These are phyloP conservation scores for Eucalyptus shirleyi DNA, from an alignment of 345 rosid genomes.

Conservation along the genomic window DNA sequence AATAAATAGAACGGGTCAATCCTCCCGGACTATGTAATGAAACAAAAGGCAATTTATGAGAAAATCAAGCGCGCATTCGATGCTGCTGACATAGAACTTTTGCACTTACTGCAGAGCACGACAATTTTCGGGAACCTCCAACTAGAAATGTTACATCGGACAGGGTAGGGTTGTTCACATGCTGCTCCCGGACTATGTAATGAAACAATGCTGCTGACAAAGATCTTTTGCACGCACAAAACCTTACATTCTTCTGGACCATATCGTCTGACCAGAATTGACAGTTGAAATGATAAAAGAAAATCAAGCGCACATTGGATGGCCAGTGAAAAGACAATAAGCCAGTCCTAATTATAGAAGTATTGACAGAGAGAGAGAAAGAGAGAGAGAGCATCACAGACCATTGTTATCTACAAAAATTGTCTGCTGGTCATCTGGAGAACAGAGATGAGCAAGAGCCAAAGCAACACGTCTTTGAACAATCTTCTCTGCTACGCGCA, in stretches of 20 bases:
- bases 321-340: background rate
- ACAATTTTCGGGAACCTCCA: constrained; percentile 37
- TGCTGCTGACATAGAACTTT: too few relatives aligned
- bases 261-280: background rate
- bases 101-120: background rate
- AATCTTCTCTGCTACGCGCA: constrained; percentile 75
- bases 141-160: constrained; percentile 95
- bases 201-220: background rate
- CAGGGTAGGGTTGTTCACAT: constrained; percentile 74
- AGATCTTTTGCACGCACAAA: background rate
- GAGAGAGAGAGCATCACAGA: constrained; percentile 1
- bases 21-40: background rate
- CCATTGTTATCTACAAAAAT: constrained; percentile 82
- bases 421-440: constrained; percentile 71
- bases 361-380: background rate
- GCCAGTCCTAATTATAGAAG: background rate
- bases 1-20: background rate
- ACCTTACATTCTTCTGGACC: background rate
- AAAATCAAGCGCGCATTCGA: background rate
- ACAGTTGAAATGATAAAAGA: background rate
- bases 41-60: background rate
- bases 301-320: background rate
- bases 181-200: constrained; percentile 41
- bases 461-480: constrained; percentile 82
- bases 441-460: constrained; percentile 95